Conservation (phyloP, 1,139 yeast species). For the Yamadazyma atlantica region DNA sequence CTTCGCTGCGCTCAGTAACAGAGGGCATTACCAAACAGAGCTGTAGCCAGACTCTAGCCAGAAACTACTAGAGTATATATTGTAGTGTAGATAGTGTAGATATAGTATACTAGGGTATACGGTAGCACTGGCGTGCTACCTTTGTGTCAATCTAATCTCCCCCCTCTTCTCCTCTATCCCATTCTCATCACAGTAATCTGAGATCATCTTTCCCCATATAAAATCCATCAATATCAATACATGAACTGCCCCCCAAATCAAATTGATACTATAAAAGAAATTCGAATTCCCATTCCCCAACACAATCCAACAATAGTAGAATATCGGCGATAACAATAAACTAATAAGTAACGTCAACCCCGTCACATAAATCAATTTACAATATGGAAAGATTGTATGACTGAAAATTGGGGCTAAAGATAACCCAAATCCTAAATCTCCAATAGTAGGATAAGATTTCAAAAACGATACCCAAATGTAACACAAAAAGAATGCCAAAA, state of each 20-base stretch:
- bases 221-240: slow-evolving; percentile 72
- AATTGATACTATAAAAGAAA: slow-evolving; percentile 90
- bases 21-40: too few relatives aligned
- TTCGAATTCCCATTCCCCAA: slow-evolving; percentile 94
- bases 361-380: slow-evolving; percentile 33
- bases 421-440: slow-evolving; percentile 73
- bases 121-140: too few relatives aligned
- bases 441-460: slow-evolving; percentile 86
- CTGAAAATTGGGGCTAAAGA: slow-evolving; percentile 59
- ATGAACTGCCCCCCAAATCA: slow-evolving; percentile 75
- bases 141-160: slow-evolving; percentile 41
- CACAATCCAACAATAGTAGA: slow-evolving; percentile 92
- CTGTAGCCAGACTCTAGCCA: too few relatives aligned
- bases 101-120: too few relatives aligned
- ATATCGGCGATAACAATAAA: slow-evolving; percentile 71
- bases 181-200: slow-evolving; percentile 61
- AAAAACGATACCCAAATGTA: slow-evolving; percentile 70
- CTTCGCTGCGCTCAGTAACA: too few relatives aligned
- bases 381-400: slow-evolving; percentile 37
- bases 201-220: slow-evolving; percentile 75
- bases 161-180: slow-evolving; percentile 19
- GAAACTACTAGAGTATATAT: too few relatives aligned
- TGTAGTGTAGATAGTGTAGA: too few relatives aligned
- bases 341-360: slow-evolving; percentile 40
- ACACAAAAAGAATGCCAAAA: slow-evolving; percentile 64